Percentiles rank a stretch among this genome's conserved stretches.
Conservation (phyloP, 805 yeast species). For the Middelhovenomyces tepae region DNA sequence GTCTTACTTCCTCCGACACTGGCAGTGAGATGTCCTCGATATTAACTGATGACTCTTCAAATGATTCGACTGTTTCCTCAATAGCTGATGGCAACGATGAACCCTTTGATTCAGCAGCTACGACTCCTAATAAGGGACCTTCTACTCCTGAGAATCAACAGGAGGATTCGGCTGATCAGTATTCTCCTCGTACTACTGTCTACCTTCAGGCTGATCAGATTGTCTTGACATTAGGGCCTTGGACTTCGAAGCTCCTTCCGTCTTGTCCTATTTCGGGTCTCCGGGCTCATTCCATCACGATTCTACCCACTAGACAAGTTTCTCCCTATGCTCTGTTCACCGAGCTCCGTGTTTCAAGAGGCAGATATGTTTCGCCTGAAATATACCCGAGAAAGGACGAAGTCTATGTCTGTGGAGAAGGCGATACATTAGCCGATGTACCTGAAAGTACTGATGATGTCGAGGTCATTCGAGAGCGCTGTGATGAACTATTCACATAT, state of each 20-base stretch:
- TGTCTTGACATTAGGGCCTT: slow-evolving; percentile 88
- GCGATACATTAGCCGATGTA: slow-evolving; percentile 79
- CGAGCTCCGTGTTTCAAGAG: slow-evolving; percentile 56
- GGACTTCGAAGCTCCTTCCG: slow-evolving; percentile 88
- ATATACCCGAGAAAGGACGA: slow-evolving; percentile 93
- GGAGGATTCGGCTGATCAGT: too few relatives aligned
- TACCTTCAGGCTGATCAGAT: slow-evolving; percentile 59
- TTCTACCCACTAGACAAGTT: slow-evolving; percentile 74
- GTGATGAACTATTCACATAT: slow-evolving; percentile 76
- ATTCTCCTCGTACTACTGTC: background rate
- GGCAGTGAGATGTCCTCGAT: too few relatives aligned
- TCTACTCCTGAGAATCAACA: background rate
- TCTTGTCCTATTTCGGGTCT: slow-evolving; percentile 92
- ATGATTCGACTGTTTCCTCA: too few relatives aligned
- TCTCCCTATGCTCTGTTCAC: slow-evolving; percentile 92
- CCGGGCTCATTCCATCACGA: slow-evolving; percentile 90
- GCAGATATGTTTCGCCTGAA: slow-evolving; percentile 77
- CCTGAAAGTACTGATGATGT: slow-evolving; percentile 95
- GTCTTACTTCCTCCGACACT: too few relatives aligned
- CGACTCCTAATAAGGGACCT: background rate
- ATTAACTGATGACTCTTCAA: too few relatives aligned
- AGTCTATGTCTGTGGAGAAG: slow-evolving; percentile 95
- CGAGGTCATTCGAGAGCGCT: slow-evolving; percentile 74
- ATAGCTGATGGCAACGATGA: too few relatives aligned
- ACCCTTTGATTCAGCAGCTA: background rate